phyloP scores from a whole-genome alignment of 2,329 filamentous ascomycete genomes.

The Xylariaceae sp. region DNA sequence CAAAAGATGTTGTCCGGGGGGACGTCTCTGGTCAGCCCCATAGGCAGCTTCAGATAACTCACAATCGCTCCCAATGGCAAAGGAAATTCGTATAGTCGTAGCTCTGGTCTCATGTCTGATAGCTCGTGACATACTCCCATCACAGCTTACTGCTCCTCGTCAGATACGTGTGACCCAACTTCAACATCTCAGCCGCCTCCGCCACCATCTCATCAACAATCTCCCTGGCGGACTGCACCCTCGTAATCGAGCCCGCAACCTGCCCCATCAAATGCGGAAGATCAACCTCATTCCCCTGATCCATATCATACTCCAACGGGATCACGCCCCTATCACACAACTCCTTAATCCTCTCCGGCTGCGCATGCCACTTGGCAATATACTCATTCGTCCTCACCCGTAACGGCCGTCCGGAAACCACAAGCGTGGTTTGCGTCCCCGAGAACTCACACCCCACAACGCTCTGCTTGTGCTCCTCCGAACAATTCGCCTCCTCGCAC shows the following conservation, averaged over 20 bases:
- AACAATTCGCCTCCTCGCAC: slow-evolving; percentile 72
- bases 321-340: slow-evolving; percentile 73
- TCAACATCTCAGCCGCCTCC: slow-evolving; percentile 66
- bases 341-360: slow-evolving; percentile 67
- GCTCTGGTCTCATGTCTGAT: not conserved
- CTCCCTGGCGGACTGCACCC: slow-evolving; percentile 72
- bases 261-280: slow-evolving; percentile 90
- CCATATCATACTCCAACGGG: slow-evolving; percentile 76
- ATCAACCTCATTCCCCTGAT: slow-evolving; percentile 76
- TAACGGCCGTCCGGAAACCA: slow-evolving; percentile 75
- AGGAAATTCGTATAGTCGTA: not conserved
- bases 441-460: slow-evolving; percentile 75
- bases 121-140: slow-evolving; percentile 8
- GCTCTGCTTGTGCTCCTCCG: slow-evolving; percentile 73
- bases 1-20: too few relatives aligned
- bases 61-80: not conserved
- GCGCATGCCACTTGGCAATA: slow-evolving; percentile 71
- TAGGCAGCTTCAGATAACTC: too few relatives aligned
- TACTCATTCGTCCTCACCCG: slow-evolving; percentile 80
- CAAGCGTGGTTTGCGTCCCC: slow-evolving; percentile 77
- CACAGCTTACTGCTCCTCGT: slow-evolving; percentile 39
- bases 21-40: too few relatives aligned
- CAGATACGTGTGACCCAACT: slow-evolving; percentile 57
- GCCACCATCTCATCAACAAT: slow-evolving; percentile 90
- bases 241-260: slow-evolving; percentile 71